Conservation (phyloP, 2,329 filamentous ascomycete genomes). For the Pseudocercospora macadamiae region DNA sequence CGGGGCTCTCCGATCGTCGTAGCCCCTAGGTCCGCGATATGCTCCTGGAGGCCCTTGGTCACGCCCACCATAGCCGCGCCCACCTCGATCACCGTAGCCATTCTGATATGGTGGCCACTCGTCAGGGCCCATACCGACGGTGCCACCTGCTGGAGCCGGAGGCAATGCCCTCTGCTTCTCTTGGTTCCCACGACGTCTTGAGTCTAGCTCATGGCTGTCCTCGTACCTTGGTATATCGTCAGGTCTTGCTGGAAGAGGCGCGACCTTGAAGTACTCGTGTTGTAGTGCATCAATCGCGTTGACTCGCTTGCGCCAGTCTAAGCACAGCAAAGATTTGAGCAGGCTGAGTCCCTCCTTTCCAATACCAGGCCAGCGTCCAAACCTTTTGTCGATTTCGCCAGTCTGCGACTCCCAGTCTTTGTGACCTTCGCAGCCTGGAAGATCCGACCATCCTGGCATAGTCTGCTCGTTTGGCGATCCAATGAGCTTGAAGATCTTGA, state of each 20-base stretch:
- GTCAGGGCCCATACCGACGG: slow-evolving; percentile 73
- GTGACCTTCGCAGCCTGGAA: slow-evolving; percentile 80
- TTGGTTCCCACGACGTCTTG: slow-evolving; percentile 75
- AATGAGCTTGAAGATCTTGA: slow-evolving; percentile 91
- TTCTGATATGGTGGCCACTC: slow-evolving; percentile 56
- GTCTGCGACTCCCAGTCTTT: slow-evolving; percentile 62
- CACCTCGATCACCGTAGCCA: slow-evolving; percentile 33
- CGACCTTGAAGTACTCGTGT: slow-evolving; percentile 84
- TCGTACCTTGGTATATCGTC: slow-evolving; percentile 89
- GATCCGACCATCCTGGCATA: slow-evolving; percentile 86
- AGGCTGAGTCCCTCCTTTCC: slow-evolving; percentile 74
- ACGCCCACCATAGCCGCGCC: slow-evolving; percentile 31
- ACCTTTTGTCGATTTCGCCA: slow-evolving; percentile 72
- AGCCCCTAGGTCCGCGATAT: slow-evolving; percentile 25
- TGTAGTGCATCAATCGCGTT: slow-evolving; percentile 93
- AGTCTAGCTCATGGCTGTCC: slow-evolving; percentile 93
- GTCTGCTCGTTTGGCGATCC: slow-evolving; percentile 85
- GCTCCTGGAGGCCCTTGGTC: slow-evolving; percentile 42
- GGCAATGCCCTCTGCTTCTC: slow-evolving; percentile 82
- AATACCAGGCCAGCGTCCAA: slow-evolving; percentile 51
- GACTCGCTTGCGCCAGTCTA: slow-evolving; percentile 86
- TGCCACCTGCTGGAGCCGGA: slow-evolving; percentile 88
- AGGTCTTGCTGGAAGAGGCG: slow-evolving; percentile 77
- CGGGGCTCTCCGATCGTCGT: slow-evolving; percentile 33
- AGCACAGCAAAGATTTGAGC: slow-evolving; percentile 77